Conservation (phyloP, 306 rosid species). For the Trichosanthes truncata region DNA sequence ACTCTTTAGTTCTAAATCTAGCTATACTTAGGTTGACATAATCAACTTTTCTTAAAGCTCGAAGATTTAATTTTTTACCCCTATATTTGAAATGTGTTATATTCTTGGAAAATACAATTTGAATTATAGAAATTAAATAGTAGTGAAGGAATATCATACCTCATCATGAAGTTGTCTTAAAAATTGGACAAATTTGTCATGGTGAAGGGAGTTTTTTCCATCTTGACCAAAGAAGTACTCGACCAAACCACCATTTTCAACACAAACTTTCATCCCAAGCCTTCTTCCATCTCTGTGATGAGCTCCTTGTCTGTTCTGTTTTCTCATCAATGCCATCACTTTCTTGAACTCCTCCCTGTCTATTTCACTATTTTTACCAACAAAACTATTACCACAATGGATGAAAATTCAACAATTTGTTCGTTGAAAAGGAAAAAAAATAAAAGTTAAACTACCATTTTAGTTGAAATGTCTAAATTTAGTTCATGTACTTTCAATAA, state of each 20-base stretch:
- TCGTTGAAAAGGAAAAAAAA: no score
- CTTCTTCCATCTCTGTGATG: constrained; percentile 35
- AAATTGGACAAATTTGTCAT: constrained; percentile 55
- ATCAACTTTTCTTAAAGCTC: no score
- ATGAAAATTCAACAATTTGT: neutral
- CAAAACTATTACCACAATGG: neutral
- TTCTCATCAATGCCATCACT: constrained; percentile 70
- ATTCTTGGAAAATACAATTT: no score
- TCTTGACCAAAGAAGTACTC: constrained; percentile 68
- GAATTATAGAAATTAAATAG: neutral
- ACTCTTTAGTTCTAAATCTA: no score
- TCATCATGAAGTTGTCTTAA: constrained; percentile 56
- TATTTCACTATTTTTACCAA: constrained; percentile 32
- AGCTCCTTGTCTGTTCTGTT: constrained; percentile 55
- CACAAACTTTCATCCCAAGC: constrained; percentile 27
- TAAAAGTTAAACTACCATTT: no score
- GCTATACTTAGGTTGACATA: no score
- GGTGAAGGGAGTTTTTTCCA: constrained; percentile 37
- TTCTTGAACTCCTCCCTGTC: constrained; percentile 60
- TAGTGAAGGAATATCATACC: constrained; percentile 17
- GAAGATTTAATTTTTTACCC: no score
- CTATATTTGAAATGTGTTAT: no score
- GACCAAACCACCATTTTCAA: constrained; percentile 57
- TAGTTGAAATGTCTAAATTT: no score
- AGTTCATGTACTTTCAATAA: no score